phyloP scores from a whole-genome alignment of 2,329 filamentous ascomycete species.

The Aspergillus ustus region DNA sequence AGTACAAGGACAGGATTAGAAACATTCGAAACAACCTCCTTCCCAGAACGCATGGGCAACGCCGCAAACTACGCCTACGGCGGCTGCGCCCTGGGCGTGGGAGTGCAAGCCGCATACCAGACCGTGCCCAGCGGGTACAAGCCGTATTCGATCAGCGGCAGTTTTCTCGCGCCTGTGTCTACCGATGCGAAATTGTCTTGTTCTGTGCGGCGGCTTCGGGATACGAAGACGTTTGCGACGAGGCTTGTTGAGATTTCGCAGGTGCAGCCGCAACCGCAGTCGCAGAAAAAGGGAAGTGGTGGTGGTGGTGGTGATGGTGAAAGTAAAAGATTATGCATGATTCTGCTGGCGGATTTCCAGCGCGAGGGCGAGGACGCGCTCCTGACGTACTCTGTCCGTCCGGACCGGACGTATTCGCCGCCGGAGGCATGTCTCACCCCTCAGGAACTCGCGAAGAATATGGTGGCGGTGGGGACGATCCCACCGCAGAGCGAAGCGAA shows the following conservation, averaged over 20 bases:
- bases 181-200: background rate
- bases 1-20: background rate
- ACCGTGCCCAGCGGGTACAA: constrained; percentile 4
- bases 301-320: background rate
- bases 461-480: background rate
- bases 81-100: constrained; percentile 12
- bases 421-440: background rate
- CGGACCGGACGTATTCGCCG: background rate
- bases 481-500: background rate
- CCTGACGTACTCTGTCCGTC: background rate
- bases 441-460: background rate
- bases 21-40: constrained; percentile 2
- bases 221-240: constrained; percentile 13
- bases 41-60: constrained; percentile 15
- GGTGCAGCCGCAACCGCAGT: constrained; percentile 11
- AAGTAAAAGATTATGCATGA: background rate
- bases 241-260: constrained; percentile 7
- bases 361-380: background rate
- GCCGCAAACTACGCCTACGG: constrained; percentile 12
- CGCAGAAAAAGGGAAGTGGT: background rate
- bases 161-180: constrained; percentile 7
- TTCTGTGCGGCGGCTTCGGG: background rate
- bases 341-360: background rate
- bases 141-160: constrained; percentile 7
- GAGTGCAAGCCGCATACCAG: constrained; percentile 16